Evolutionary conservation across 768 basidiomycete genomes (phyloP).

Genomic region (Boletus sensibilis): DNA sequence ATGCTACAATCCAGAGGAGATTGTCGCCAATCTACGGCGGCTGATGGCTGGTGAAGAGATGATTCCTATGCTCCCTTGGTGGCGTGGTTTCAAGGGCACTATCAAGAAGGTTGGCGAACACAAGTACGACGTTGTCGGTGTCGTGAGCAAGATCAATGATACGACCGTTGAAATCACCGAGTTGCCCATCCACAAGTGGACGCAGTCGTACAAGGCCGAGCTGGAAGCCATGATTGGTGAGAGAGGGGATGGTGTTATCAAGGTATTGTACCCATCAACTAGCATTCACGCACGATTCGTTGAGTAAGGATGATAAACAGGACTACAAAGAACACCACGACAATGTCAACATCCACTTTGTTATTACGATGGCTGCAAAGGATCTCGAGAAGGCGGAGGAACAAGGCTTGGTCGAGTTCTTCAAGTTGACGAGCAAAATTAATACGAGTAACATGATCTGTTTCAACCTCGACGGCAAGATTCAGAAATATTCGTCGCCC

Average conservation of each 20-base stretch:
- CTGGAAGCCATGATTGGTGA: constrained; percentile 87
- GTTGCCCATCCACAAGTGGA: constrained; percentile 95
- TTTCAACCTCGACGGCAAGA: constrained; percentile 95
- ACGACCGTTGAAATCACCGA: constrained; percentile 95
- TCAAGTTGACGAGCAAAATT: constrained; percentile 84
- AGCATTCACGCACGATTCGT: not conserved
- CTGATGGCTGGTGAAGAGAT: constrained; percentile 84
- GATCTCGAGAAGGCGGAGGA: constrained; percentile 84
- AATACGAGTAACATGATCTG: constrained; percentile 97
- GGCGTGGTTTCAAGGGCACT: constrained; percentile 90
- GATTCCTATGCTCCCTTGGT: constrained; percentile 92
- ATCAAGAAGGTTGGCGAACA: constrained; percentile 80
- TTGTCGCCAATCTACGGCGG: constrained; percentile 82
- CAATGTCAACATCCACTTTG: constrained; percentile 87
- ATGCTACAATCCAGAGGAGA: constrained; percentile 87
- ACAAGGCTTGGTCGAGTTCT: constrained; percentile 87
- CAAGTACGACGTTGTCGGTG: constrained; percentile 81
- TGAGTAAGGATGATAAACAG: constrained; percentile 40
- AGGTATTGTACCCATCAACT: constrained; percentile 45
- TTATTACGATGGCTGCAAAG: constrained; percentile 75
- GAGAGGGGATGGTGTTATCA: constrained; percentile 78
- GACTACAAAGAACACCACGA: constrained; percentile 98
- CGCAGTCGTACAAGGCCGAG: constrained; percentile 87
- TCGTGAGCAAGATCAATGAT: constrained; percentile 73
- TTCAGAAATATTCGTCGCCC: constrained; percentile 85